These are phyloP conservation scores for Clarireedia homoeocarpa DNA, from an alignment of 2,329 filamentous ascomycete species.

Conservation along the genomic window DNA sequence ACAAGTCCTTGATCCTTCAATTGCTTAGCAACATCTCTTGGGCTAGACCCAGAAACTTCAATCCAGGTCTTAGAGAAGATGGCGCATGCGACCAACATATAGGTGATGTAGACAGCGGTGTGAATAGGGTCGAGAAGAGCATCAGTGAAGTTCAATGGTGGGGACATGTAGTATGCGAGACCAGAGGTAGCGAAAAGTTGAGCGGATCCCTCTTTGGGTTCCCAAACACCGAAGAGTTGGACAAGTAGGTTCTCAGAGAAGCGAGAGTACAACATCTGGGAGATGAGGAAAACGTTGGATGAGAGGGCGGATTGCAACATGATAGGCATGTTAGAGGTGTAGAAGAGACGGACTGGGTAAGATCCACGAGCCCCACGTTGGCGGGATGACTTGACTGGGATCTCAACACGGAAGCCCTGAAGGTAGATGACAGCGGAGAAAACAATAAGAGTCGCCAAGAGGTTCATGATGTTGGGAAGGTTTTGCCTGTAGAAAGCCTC, in stretches of 20 bases:
- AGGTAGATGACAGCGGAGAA: slow-evolving; percentile 99
- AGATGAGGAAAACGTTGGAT: slow-evolving; percentile 98
- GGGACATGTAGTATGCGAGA: slow-evolving; percentile 99
- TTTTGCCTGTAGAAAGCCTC: slow-evolving; percentile 99
- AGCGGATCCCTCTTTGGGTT: slow-evolving; percentile 89
- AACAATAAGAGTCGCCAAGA: slow-evolving; percentile 84
- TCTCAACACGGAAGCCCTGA: slow-evolving; percentile 98
- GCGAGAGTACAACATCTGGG: slow-evolving; percentile 98
- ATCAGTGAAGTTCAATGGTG: slow-evolving; percentile 94
- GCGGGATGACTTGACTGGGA: slow-evolving; percentile 98
- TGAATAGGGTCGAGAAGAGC: slow-evolving; percentile 95
- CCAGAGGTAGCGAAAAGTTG: slow-evolving; percentile 92
- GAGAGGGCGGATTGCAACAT: slow-evolving; percentile 98
- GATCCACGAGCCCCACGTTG: slow-evolving; percentile 98
- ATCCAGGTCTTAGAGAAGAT: slow-evolving; percentile 99
- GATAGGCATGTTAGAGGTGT: slow-evolving; percentile 99
- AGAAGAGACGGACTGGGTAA: slow-evolving; percentile 98
- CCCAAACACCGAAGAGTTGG: slow-evolving; percentile 95
- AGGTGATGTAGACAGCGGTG: slow-evolving; percentile 88
- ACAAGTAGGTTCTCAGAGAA: slow-evolving; percentile 99
- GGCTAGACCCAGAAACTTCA: slow-evolving; percentile 95
- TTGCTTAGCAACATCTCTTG: slow-evolving; percentile 97
- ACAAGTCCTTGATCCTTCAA: slow-evolving; percentile 99
- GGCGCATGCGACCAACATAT: slow-evolving; percentile 96
- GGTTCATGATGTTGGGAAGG: slow-evolving; percentile 98